These are phyloP conservation scores for Reticulascus tulasneorum DNA, from an alignment of 2,329 filamentous ascomycete species.

Conservation along the genomic window DNA sequence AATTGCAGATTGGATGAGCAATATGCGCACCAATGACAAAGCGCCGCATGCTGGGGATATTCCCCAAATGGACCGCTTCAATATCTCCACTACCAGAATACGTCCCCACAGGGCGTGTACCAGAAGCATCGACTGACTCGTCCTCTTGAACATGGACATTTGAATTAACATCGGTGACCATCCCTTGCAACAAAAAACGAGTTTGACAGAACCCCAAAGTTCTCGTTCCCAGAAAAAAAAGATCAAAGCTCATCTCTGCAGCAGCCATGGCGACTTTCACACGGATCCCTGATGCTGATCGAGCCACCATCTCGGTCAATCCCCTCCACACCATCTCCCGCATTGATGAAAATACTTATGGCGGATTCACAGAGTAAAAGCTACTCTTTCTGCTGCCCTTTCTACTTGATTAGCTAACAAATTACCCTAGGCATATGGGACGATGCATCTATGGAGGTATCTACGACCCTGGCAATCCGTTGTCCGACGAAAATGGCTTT, in stretches of 20 bases:
- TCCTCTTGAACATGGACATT: too few species aligned
- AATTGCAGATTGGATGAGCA: too few species aligned
- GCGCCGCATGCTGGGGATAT: too few species aligned
- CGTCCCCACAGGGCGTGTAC: too few species aligned
- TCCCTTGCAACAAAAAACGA: too few species aligned
- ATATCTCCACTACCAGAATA: too few species aligned
- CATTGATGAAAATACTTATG: constrained; percentile 78
- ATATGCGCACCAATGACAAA: too few species aligned
- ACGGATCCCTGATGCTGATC: constrained; percentile 56
- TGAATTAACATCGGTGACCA: too few species aligned
- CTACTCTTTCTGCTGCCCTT: constrained; percentile 10
- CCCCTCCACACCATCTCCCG: constrained; percentile 62
- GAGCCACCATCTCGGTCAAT: constrained; percentile 62
- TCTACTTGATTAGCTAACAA: constrained; percentile 1
- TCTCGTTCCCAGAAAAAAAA: too few species aligned
- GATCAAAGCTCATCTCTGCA: neutral
- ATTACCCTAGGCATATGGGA: constrained; percentile 68
- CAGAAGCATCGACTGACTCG: too few species aligned
- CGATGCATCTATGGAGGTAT: constrained; percentile 85
- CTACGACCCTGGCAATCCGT: constrained; percentile 70
- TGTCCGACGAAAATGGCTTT: constrained; percentile 73
- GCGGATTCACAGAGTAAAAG: constrained; percentile 80
- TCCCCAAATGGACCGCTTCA: too few species aligned
- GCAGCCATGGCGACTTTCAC: constrained; percentile 68
- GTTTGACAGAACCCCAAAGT: too few species aligned